Conservation (phyloP, 1,139 yeast genomes). For the Lodderomyces jiufengensis region DNA sequence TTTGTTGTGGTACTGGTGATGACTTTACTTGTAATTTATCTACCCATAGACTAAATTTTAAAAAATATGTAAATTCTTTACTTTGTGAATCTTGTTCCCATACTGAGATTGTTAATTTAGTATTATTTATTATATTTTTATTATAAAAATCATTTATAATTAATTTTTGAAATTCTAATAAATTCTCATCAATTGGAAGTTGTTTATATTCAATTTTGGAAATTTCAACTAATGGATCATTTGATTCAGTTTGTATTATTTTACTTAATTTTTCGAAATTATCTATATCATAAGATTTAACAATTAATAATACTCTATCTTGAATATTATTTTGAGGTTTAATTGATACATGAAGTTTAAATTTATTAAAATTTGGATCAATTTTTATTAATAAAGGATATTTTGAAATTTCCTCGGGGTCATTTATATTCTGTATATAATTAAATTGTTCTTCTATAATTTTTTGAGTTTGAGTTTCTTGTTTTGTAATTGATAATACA, state of each 20-base stretch:
- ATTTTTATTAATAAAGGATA: conserved; percentile 29
- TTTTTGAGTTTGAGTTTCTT: conserved; percentile 15
- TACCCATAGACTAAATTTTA: conserved; percentile 32
- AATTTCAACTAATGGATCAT: conserved; percentile 13
- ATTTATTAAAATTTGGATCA: conserved; percentile 18
- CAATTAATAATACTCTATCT: conserved; percentile 23
- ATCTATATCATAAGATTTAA: conserved; percentile 18
- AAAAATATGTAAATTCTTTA: conserved; percentile 20
- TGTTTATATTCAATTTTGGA: conserved; percentile 27
- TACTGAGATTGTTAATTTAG: conserved; percentile 24
- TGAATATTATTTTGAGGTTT: conserved; percentile 11
- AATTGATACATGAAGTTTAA: conserved; percentile 29
- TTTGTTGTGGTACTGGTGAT: too few relatives aligned
- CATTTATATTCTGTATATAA: conserved; percentile 24
- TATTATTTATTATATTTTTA: conserved; percentile 16
- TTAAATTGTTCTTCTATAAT: conserved; percentile 16
- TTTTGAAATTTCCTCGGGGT: conserved; percentile 3
- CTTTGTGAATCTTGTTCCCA: conserved; percentile 24
- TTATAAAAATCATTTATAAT: conserved; percentile 32
- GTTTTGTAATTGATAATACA: conserved; percentile 14
- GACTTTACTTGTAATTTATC: conserved; percentile 13
- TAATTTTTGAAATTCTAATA: conserved; percentile 21
- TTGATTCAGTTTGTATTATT: conserved; percentile 7
- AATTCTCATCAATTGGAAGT: conserved; percentile 25
- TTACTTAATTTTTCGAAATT: conserved; percentile 9